These are phyloP conservation scores for Lentinula lateritia DNA, from an alignment of 768 basidiomycete species.

Conservation along the genomic window DNA sequence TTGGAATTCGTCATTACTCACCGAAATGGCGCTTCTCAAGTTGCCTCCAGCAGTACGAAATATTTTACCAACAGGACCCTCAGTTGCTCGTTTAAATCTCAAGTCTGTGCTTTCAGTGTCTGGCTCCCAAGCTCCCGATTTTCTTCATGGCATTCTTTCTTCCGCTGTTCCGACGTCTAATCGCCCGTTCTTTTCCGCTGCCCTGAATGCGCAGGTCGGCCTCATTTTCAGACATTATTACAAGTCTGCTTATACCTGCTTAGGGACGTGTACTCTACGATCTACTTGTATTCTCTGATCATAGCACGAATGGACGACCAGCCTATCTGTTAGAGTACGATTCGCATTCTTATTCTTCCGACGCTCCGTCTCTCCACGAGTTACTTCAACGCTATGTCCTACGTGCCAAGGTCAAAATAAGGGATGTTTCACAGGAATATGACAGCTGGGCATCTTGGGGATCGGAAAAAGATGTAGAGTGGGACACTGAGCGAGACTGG, in stretches of 20 bases:
- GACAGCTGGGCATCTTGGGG: constrained; percentile 85
- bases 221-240: background rate
- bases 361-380: constrained; percentile 56
- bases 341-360: constrained; percentile 47
- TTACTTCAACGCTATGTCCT: constrained; percentile 81
- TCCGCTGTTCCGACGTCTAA: constrained; percentile 38
- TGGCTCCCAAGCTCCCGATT: constrained; percentile 75
- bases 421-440: constrained; percentile 72
- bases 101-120: constrained; percentile 69
- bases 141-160: constrained; percentile 75
- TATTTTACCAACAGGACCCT: constrained; percentile 43
- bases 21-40: constrained; percentile 10
- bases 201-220: constrained; percentile 73
- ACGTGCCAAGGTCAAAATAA: constrained; percentile 82
- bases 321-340: constrained; percentile 75
- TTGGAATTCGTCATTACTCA: constrained; percentile 7
- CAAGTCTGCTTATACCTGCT: constrained; percentile 8
- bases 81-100: constrained; percentile 56
- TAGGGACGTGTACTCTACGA: constrained; percentile 91
- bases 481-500: constrained; percentile 34
- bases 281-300: constrained; percentile 72
- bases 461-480: constrained; percentile 25
- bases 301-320: constrained; percentile 32
- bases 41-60: constrained; percentile 35
- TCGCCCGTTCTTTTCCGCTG: constrained; percentile 61